Conservation (phyloP, 2,329 filamentous ascomycete species). For the Magnaporthiopsis incrustans region DNA sequence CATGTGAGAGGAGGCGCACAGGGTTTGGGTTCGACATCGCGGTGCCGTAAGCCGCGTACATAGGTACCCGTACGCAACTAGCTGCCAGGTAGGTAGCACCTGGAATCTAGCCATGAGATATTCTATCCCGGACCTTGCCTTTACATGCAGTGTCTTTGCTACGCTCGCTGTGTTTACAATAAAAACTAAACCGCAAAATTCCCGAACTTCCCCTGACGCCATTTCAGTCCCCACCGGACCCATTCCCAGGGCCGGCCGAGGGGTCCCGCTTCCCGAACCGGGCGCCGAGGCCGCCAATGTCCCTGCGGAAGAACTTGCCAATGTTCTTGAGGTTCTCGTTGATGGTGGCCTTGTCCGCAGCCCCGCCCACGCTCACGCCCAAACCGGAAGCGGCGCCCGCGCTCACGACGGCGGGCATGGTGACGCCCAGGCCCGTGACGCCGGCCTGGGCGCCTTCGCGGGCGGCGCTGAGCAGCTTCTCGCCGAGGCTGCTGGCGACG, state of each 20-base stretch:
- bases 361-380: too few relatives aligned
- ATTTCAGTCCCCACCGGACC: constrained; percentile 19
- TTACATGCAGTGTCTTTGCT: neutral
- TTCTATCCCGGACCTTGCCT: fast-evolving
- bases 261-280: constrained; percentile 60
- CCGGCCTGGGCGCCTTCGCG: constrained; percentile 53
- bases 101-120: neutral
- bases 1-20: neutral
- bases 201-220: neutral
- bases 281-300: constrained; percentile 68
- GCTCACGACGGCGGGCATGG: constrained; percentile 44
- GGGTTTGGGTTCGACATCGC: too few relatives aligned
- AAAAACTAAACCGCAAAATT: neutral
- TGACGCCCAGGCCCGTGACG: constrained; percentile 73
- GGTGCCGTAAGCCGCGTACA: too few relatives aligned
- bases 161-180: neutral
- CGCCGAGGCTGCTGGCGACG: constrained; percentile 50
- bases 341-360: constrained; percentile 55
- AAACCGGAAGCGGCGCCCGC: constrained; percentile 9
- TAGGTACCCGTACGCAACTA: too few relatives aligned
- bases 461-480: constrained; percentile 80
- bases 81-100: too few relatives aligned
- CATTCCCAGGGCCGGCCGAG: constrained; percentile 12
- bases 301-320: constrained; percentile 89
- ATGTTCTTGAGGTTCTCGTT: constrained; percentile 95